Conservation (phyloP, 2,329 filamentous ascomycete species). For the Penicillium rolfsii region DNA sequence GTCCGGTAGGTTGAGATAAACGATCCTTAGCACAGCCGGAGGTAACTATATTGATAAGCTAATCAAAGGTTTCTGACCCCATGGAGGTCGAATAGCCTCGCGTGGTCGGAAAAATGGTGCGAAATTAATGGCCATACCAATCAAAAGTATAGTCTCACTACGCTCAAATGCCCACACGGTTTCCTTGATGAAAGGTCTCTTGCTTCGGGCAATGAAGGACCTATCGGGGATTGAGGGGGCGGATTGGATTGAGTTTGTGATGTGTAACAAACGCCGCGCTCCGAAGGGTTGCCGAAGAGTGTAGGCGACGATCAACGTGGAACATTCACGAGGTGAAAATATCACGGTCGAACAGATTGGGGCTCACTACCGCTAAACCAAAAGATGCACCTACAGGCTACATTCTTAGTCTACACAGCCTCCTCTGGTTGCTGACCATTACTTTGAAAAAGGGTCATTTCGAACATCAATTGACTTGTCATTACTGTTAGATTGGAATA, state of each 20-base stretch:
- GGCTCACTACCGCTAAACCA: no score
- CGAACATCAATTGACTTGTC: not conserved
- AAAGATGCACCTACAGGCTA: no score
- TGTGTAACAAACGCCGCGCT: not conserved
- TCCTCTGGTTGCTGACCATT: no score
- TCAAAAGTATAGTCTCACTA: no score
- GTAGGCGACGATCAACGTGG: not conserved
- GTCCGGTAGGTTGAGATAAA: no score
- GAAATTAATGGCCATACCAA: no score
- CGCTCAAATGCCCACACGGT: not conserved
- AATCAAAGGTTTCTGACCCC: no score
- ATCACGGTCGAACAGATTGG: not conserved
- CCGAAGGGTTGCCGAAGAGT: not conserved
- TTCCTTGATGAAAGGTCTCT: not conserved
- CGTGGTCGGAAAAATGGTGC: no score
- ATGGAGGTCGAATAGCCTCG: no score
- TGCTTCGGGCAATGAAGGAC: not conserved
- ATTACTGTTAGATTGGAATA: conserved; percentile 5
- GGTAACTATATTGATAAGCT: no score
- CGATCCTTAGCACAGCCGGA: no score
- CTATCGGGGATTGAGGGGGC: not conserved
- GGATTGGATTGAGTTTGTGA: not conserved
- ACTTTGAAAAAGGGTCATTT: not conserved
- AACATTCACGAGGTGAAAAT: not conserved
- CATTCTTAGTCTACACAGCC: no score